Evolutionary conservation across 805 yeast genomes (phyloP).

Genomic region (Pichia cephalocereana): DNA sequence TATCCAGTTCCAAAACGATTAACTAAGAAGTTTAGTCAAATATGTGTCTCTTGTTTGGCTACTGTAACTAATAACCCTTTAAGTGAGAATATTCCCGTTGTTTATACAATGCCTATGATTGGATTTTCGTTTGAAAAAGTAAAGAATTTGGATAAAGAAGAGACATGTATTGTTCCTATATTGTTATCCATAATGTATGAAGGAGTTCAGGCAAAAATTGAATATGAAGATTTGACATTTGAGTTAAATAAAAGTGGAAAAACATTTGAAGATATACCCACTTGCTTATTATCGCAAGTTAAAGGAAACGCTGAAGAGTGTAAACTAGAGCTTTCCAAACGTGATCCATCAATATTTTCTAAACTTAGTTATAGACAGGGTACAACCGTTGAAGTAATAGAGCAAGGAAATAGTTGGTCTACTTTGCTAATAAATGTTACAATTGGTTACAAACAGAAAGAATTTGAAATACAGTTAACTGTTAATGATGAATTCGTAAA

Average conservation of each 20-base stretch:
- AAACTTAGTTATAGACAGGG: not conserved
- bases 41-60: conserved; percentile 1
- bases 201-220: conserved; percentile 4
- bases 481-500: not conserved
- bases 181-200: conserved; percentile 14
- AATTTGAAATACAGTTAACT: not conserved
- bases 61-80: not conserved
- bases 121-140: not conserved
- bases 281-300: conserved; percentile 17
- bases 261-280: conserved; percentile 20
- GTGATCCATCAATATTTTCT: not conserved
- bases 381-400: not conserved
- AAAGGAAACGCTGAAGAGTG: conserved; percentile 6
- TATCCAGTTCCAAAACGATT: conserved; percentile 14
- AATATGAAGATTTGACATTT: conserved; percentile 3
- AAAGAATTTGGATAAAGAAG: not conserved
- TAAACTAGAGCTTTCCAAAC: conserved; percentile 6
- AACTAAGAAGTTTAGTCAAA: conserved; percentile 13
- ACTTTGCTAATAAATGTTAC: not conserved
- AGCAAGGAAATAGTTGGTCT: conserved; percentile 1
- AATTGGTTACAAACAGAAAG: not conserved
- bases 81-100: not conserved
- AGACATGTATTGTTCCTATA: not conserved
- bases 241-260: not conserved
- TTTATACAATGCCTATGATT: conserved; percentile 2